Conservation (phyloP, 768 basidiomycete genomes). For the Pleurotus sapidus region DNA sequence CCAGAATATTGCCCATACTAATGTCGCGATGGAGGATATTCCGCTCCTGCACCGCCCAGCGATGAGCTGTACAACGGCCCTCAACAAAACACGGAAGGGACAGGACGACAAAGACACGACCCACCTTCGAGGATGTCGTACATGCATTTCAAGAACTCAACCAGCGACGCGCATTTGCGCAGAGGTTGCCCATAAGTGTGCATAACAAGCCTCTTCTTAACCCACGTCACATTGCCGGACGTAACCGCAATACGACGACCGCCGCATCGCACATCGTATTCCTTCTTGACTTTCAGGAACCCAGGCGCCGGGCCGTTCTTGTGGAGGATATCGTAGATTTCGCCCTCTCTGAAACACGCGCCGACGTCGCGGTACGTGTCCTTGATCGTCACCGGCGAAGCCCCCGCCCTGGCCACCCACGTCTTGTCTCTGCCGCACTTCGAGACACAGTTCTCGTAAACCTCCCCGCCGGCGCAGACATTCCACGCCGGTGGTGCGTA, state of each 20-base stretch:
- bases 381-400: not conserved
- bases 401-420: not conserved
- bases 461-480: not conserved
- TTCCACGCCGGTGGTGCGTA: not conserved
- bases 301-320: not conserved
- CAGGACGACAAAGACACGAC: not conserved
- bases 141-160: not conserved
- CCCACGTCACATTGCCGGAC: not conserved
- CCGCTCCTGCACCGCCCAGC: not conserved
- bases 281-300: too few relatives aligned
- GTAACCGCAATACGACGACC: not conserved
- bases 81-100: not conserved
- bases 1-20: not conserved
- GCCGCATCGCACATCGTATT: too few relatives aligned
- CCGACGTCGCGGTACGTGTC: not conserved
- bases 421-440: slow-evolving; percentile 1
- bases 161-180: not conserved
- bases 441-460: not conserved
- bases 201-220: slow-evolving; percentile 1
- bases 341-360: not conserved
- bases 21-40: slow-evolving; percentile 4
- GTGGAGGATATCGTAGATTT: slow-evolving; percentile 5
- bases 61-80: not conserved
- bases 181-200: not conserved
- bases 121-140: slow-evolving; percentile 6